These are phyloP conservation scores for Trichoderma harzianum DNA, from an alignment of 2,329 filamentous ascomycete species.

Conservation along the genomic window DNA sequence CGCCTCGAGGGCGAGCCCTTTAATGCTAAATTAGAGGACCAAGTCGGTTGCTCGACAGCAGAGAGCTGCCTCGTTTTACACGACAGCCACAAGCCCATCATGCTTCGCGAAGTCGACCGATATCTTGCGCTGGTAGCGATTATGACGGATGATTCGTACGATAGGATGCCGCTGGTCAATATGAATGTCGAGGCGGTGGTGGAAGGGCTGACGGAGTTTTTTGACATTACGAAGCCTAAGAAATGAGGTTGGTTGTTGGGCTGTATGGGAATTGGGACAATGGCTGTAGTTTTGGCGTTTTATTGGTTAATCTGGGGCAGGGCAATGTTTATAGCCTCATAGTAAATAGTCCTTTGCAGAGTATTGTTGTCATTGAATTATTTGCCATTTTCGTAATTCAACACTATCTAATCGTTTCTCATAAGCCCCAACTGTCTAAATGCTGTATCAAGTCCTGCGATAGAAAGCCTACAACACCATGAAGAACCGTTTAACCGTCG, in stretches of 20 bases:
- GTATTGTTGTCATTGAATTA: neutral
- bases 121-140: constrained; percentile 81
- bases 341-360: neutral
- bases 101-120: constrained; percentile 66
- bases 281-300: neutral
- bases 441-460: neutral
- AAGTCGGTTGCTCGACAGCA: constrained; percentile 62
- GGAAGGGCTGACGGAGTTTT: constrained; percentile 74
- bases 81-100: constrained; percentile 61
- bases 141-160: constrained; percentile 80
- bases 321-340: neutral
- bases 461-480: neutral
- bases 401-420: neutral
- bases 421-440: neutral
- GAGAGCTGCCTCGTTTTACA: constrained; percentile 67
- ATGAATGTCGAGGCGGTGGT: constrained; percentile 85
- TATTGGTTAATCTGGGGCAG: neutral
- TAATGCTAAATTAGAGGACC: constrained; percentile 61
- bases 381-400: neutral
- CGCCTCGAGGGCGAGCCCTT: constrained; percentile 58
- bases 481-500: neutral
- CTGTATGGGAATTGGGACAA: neutral
- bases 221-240: constrained; percentile 64
- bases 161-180: constrained; percentile 79
- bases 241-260: constrained; percentile 28